Evolutionary conservation across 306 rosid genomes (phyloP).

Genomic region (Trifolium pratense): DNA sequence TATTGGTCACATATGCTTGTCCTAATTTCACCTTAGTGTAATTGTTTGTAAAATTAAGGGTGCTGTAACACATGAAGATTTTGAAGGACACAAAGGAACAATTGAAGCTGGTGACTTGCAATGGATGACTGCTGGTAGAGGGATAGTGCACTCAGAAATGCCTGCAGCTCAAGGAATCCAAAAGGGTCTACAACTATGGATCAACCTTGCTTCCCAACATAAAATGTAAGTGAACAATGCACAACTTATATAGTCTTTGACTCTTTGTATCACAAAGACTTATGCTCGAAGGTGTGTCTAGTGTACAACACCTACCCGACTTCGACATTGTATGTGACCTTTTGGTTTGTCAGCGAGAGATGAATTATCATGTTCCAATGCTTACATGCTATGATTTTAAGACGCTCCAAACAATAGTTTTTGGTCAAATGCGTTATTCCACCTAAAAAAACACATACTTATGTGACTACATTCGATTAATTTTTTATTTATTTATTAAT

Average conservation of each 20-base stretch:
- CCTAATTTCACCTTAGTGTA: slow-evolving; percentile 12
- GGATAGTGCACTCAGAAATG: slow-evolving; percentile 96
- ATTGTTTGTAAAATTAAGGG: slow-evolving; percentile 58
- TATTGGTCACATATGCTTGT: slow-evolving; percentile 31
- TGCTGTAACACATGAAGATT: slow-evolving; percentile 84
- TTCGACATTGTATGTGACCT: too few species aligned
- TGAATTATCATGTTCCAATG: too few species aligned
- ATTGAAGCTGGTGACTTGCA: slow-evolving; percentile 89
- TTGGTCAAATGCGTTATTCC: too few species aligned
- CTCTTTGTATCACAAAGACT: too few species aligned
- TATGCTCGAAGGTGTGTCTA: background rate
- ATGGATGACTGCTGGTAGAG: slow-evolving; percentile 99
- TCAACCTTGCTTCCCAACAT: slow-evolving; percentile 82
- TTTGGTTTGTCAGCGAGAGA: too few species aligned
- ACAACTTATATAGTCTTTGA: background rate
- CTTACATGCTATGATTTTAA: too few species aligned
- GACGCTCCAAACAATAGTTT: too few species aligned
- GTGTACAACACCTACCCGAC: too few species aligned
- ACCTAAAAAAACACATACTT: too few species aligned
- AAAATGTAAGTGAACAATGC: slow-evolving; percentile 61
- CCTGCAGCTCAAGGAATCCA: slow-evolving; percentile 87
- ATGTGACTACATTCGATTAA: too few species aligned
- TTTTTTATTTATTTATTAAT: background rate
- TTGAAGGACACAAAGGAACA: slow-evolving; percentile 94
- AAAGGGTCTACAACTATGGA: slow-evolving; percentile 91